A percentile compares a stretch with the other conserved stretches of the same genome.
Conservation (phyloP, 768 basidiomycete species). For the Candolleomyces efflorescens region DNA sequence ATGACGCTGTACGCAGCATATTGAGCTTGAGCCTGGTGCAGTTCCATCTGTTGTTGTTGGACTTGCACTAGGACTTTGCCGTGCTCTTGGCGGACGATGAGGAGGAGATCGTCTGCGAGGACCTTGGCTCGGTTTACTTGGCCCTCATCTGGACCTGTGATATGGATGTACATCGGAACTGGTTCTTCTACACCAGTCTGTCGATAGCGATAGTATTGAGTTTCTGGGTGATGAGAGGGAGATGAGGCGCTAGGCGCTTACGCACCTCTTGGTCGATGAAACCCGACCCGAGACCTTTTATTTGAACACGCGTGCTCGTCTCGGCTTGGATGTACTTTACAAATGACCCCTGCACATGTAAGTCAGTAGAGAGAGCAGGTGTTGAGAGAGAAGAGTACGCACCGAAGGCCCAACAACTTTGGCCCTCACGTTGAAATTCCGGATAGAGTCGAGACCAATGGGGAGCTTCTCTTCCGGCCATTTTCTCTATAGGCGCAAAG, state of each 20-base stretch:
- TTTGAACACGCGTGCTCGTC: conserved; percentile 94
- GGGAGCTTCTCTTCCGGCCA: conserved; percentile 98
- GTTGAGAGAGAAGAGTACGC: conserved; percentile 20
- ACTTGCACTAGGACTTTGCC: conserved; percentile 67
- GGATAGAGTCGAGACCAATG: conserved; percentile 82
- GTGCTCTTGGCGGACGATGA: conserved; percentile 86
- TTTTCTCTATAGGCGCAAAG: conserved; percentile 56
- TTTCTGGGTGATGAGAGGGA: conserved; percentile 1
- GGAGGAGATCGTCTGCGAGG: conserved; percentile 82
- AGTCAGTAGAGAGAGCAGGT: background rate
- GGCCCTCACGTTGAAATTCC: conserved; percentile 96
- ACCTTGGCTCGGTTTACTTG: conserved; percentile 86
- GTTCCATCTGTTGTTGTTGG: conserved; percentile 79
- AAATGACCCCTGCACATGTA: conserved; percentile 70
- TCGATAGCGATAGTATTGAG: background rate
- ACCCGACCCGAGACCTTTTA: conserved; percentile 92
- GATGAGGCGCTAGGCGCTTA: background rate
- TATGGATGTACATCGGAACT: conserved; percentile 89
- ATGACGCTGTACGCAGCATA: conserved; percentile 68
- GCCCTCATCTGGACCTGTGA: conserved; percentile 86
- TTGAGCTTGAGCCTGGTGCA: conserved; percentile 79
- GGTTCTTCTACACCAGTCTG: conserved; percentile 83
- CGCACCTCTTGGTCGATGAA: conserved; percentile 65
- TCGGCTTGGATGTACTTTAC: conserved; percentile 98
- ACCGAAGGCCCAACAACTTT: conserved; percentile 96